Base-by-base conservation (phyloP, 306 rosid species). In the Elaeagnus macrophylla region DNA sequence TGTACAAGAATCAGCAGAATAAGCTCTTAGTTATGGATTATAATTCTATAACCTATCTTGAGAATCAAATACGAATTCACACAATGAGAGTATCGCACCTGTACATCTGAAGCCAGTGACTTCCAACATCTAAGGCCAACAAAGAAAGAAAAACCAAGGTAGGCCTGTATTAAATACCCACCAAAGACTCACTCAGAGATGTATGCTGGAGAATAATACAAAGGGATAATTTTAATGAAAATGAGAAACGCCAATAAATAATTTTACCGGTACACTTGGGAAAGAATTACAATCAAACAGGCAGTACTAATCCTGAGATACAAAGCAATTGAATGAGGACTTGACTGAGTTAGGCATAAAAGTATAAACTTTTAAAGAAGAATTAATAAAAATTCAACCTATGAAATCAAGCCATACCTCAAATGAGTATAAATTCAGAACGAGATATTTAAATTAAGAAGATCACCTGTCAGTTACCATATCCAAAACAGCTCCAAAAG, bases 41-140 rank as follows among this genome's bases (percentile, higher is more conserved):
- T 45, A 50, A 17, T 19, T 39, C 41, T 36, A 25, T 11, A 16
- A 25, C 41, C 4, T 25, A 20, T 25, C 32, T 25, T 25, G 32
- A 25, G 32, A 25, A 25, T 25, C 32, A 25, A 25, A 25, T 25
- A 25, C 32, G 32, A 25, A n/a, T n/a, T n/a, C 32, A 25, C 32
- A 25, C 4, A 25, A 25, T 25, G 32, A 25, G 32, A 25, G 32
- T 25, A 25, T 25, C 32, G 32, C 32, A 91, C 99, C 99, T 91
- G 89, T 87, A 87, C 99, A 91, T 87, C 78, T 91, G 99, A 53
- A 91, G 67, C 99, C 99, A 91, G 79, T 91, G 99, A 88, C 99
- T 91, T 17, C 71, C 81, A 78, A 91, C 84, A 72, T 91, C 99
- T 63, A 91, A 75, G 62, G 99, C 94, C 41, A 91, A 94, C 75